These are phyloP conservation scores for Endocalyx cinctus DNA, from an alignment of 2,329 filamentous ascomycete species.

Conservation along the genomic window DNA sequence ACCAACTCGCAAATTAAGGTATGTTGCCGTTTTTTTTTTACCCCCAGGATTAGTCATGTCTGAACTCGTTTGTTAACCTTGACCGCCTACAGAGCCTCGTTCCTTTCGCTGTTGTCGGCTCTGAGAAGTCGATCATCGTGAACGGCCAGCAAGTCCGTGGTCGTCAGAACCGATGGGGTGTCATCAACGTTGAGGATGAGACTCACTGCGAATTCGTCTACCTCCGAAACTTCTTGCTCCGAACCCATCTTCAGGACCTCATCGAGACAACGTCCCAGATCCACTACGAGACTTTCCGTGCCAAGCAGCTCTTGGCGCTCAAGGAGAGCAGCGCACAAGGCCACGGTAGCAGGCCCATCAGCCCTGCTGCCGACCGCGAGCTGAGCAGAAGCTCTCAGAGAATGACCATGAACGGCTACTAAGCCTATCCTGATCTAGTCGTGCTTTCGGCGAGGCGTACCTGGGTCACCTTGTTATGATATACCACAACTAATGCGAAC, in stretches of 20 bases:
- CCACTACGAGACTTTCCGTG: conserved; percentile 99
- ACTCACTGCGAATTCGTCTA: conserved; percentile 99
- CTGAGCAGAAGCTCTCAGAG: conserved; percentile 95
- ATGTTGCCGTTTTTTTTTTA: conserved; percentile 24
- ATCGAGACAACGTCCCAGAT: conserved; percentile 99
- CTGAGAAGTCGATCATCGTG: conserved; percentile 96
- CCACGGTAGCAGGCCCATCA: conserved; percentile 84
- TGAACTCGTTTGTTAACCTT: conserved; percentile 26
- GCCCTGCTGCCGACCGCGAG: conserved; percentile 88
- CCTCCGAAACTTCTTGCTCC: conserved; percentile 95
- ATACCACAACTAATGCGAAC: too few relatives aligned
- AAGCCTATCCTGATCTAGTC: conserved; percentile 32
- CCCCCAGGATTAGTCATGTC: background rate
- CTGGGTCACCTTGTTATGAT: conserved; percentile 5
- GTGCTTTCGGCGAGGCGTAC: conserved; percentile 20
- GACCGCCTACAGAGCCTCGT: conserved; percentile 71
- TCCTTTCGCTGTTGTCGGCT: conserved; percentile 95
- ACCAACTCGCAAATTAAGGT: conserved; percentile 98
- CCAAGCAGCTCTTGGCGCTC: conserved; percentile 94
- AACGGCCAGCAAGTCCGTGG: conserved; percentile 96
- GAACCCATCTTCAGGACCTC: conserved; percentile 95
- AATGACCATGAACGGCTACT: conserved; percentile 99
- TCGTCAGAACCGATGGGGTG: conserved; percentile 97
- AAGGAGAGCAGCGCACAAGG: conserved; percentile 95
- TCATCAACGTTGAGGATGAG: conserved; percentile 99